Evolutionary conservation across 2,329 filamentous ascomycete genomes (phyloP), one percentile per base, ranked within the genome.

Genomic region (Trichoderma gracile): DNA sequence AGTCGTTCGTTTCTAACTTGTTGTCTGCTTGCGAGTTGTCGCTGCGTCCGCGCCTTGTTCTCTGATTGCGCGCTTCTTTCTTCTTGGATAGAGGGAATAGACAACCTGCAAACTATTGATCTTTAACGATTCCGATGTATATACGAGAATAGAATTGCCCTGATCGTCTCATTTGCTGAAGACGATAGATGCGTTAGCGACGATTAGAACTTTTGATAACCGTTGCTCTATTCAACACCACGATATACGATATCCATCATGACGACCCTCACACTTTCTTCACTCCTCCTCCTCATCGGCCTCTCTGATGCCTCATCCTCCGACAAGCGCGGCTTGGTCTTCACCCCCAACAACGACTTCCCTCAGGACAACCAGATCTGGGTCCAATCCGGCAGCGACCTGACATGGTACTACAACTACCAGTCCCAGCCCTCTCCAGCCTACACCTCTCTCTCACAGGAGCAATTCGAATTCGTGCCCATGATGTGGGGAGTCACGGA

Each of bases 351-450:
- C 65, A 67, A 77, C 5, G 73, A 83, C 1, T 78, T 81, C 64
- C 81, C 85, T 0, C 65, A 79, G 17, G 91, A 94, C 76, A 86
- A 92, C 77, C 73, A 81, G 53, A 80, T 89, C 70, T 93, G 90
- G 89, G 78, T 81, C 12, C 74, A 79, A 49, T 59, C 78, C 6
- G 81, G 79, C 43, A 85, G 83, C 19, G 84, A 86, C 47, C 77
- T 94, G 63, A 89, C 86, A 3, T 95, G 91, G 91, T 95, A 95
- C 80, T 95, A 94, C 82, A 94, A 93, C 79, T 95, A 93, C 76
- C 76, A 78, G 27, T 72, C 80, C 21, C 73, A 75, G 3, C 89
- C 90, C 1, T 85, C 87, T 0, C 67, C 80, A 0, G 78, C 78
- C 47, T 88, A 82, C 72, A 68, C 75, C 46, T 75, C 80, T 56